Evolutionary conservation across 148 eudicot species (phyloP).

Genomic region (Camellia granthamiana): DNA sequence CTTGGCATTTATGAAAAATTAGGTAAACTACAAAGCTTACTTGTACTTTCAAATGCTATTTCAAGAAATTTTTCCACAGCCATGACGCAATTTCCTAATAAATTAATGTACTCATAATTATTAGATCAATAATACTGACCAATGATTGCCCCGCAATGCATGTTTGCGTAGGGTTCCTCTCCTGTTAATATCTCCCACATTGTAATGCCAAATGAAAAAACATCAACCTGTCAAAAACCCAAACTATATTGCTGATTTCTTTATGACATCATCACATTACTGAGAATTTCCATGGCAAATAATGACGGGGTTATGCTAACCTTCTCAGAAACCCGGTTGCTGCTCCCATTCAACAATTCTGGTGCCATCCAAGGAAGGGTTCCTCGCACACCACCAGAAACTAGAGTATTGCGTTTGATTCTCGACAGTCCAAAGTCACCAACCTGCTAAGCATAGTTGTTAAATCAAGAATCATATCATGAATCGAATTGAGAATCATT

Average conservation of each 20-base stretch:
- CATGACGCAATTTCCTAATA: background rate
- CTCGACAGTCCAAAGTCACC: slow-evolving; percentile 97
- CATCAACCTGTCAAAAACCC: slow-evolving; percentile 75
- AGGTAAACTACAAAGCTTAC: background rate
- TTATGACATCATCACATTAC: slow-evolving; percentile 18
- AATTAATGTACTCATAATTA: too few relatives aligned
- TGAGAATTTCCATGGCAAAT: slow-evolving; percentile 33
- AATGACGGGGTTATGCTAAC: slow-evolving; percentile 32
- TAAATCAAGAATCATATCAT: too few relatives aligned
- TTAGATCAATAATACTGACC: slow-evolving; percentile 35
- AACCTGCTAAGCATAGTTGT: slow-evolving; percentile 42
- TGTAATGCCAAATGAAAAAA: slow-evolving; percentile 85
- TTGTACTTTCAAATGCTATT: background rate
- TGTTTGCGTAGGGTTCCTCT: slow-evolving; percentile 89
- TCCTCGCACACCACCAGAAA: slow-evolving; percentile 96
- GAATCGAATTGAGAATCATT: too few relatives aligned
- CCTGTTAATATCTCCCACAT: slow-evolving; percentile 96
- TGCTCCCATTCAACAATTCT: slow-evolving; percentile 88
- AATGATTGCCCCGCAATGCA: slow-evolving; percentile 96
- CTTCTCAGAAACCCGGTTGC: slow-evolving; percentile 86
- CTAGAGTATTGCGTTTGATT: slow-evolving; percentile 90
- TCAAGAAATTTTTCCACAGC: background rate
- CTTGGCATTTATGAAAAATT: background rate
- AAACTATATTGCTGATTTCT: slow-evolving; percentile 13
- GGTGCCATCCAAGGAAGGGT: slow-evolving; percentile 99